Percentiles rank a stretch among this genome's conserved stretches.
These are phyloP conservation scores for Solanum chmielewskii DNA, from an alignment of 257 asterid species.

Conservation along the genomic window DNA sequence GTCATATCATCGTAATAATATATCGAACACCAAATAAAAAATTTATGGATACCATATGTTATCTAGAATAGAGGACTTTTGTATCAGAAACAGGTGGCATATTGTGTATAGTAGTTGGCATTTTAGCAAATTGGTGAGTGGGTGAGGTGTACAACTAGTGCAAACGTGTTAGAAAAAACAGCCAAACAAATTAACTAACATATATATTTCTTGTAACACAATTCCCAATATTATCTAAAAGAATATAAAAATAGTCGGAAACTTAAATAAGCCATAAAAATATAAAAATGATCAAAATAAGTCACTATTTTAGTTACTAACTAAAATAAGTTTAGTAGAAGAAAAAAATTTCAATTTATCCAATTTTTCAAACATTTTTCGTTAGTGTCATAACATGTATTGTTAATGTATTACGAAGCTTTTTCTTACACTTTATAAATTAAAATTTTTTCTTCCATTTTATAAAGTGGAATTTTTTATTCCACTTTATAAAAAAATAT, in stretches of 20 bases:
- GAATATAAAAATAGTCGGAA: neutral
- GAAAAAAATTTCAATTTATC: no score
- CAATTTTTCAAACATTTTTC: no score
- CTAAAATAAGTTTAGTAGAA: no score
- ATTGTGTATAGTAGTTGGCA: neutral
- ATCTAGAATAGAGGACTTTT: neutral
- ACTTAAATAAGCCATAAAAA: no score
- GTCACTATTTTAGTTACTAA: no score
- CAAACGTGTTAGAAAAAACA: neutral
- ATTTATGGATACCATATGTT: neutral
- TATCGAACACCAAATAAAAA: neutral
- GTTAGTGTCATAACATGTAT: no score
- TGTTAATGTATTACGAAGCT: no score
- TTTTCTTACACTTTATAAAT: no score
- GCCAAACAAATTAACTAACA: neutral
- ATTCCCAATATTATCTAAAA: neutral
- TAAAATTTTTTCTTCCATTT: no score
- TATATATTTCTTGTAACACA: neutral
- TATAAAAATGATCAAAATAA: no score
- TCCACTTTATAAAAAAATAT: no score
- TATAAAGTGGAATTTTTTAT: no score
- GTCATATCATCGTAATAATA: accelerated
- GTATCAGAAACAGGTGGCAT: neutral
- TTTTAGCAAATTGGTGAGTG: neutral
- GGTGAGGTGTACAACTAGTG: neutral